Evolutionary conservation across 177 flowering plant species (phyloP), one percentile per base, ranked within the genome.

Genomic region (Telopea speciosissima): DNA sequence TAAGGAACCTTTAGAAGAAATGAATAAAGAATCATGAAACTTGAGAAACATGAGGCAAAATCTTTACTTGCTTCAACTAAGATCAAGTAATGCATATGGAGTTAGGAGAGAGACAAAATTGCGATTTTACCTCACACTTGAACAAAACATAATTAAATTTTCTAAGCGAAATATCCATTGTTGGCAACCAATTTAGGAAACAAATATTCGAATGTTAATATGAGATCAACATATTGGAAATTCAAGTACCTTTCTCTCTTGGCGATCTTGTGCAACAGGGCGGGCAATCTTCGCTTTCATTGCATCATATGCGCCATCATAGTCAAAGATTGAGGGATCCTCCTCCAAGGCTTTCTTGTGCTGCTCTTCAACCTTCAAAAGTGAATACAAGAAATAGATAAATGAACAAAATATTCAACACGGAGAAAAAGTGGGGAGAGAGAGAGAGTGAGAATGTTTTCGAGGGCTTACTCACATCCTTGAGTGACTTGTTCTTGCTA

Each of bases 311-410:
- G 88, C 97, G 8, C 89, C 97, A 77, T 92, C 99, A 76, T 95
- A 95, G 75, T 92, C 97, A 70, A 92, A 92, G 5, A 81, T 90
- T 3, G 88, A 79, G 0, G 99, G 97, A 73, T 95, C 99, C 82
- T 95, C 97, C 70, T 88, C 94, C 76, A 95, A 74, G 21, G 97
- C 97, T 72, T 95, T 92, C 82, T 86, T 91, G 59, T 92, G 97
- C 76, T 87, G 97, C 72, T 89, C 92, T 80, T 92, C 99, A 73
- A 89, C 74, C 93, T 91, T 49, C 4, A 69, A 70, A 65, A 40
- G 24, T 60, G 23, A 63, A 22, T 12, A 28, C 31, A 24, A 17
- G 33, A 66, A 68, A 40, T 17, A 7, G n/a, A 49, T 12, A 49
- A 16, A 44, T 44, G 49, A 44, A 13, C 14, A 44, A 44, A 44